Conservation (phyloP, 2,329 filamentous ascomycete genomes). For the Hypoxylon sp. region DNA sequence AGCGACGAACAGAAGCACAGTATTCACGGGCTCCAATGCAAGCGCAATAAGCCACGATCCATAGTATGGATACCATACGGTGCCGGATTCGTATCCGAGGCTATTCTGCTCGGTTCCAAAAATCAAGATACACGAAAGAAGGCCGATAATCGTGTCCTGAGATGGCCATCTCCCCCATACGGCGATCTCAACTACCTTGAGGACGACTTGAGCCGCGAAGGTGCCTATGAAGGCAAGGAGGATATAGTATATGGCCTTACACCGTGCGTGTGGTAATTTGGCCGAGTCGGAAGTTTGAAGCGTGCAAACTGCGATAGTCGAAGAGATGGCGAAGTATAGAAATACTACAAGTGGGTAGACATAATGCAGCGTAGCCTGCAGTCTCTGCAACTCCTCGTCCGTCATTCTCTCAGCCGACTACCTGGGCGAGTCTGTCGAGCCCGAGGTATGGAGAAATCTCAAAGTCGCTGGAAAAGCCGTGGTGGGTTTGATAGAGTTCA, state of each 20-base stretch:
- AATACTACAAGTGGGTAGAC: slow-evolving; percentile 70
- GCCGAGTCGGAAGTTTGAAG: slow-evolving; percentile 62
- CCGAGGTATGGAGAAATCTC: slow-evolving; percentile 11
- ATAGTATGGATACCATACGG: slow-evolving; percentile 74
- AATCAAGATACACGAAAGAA: slow-evolving; percentile 73
- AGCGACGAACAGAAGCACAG: slow-evolving; percentile 56
- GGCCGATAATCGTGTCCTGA: slow-evolving; percentile 67
- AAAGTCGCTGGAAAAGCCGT: slow-evolving; percentile 2
- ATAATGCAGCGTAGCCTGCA: slow-evolving; percentile 68
- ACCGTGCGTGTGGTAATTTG: slow-evolving; percentile 58
- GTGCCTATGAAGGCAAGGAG: slow-evolving; percentile 61
- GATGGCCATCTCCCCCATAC: slow-evolving; percentile 58
- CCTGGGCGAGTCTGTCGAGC: slow-evolving; percentile 24
- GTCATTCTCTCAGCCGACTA: slow-evolving; percentile 36
- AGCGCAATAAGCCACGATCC: slow-evolving; percentile 74
- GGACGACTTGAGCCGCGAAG: slow-evolving; percentile 64
- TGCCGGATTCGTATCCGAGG: slow-evolving; percentile 65
- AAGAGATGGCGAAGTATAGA: slow-evolving; percentile 69
- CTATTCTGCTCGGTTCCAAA: slow-evolving; percentile 73
- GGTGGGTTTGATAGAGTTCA: slow-evolving; percentile 16
- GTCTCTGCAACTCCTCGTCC: slow-evolving; percentile 44
- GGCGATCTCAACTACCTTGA: slow-evolving; percentile 58
- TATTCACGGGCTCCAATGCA: slow-evolving; percentile 67
- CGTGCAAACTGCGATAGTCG: slow-evolving; percentile 66
- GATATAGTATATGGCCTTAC: slow-evolving; percentile 61